Percentiles rank a stretch among this genome's conserved stretches.
Evolutionary conservation across 495 filamentous ascomycete genomes (phyloP).

Genomic region (Tetracladium setigerum): DNA sequence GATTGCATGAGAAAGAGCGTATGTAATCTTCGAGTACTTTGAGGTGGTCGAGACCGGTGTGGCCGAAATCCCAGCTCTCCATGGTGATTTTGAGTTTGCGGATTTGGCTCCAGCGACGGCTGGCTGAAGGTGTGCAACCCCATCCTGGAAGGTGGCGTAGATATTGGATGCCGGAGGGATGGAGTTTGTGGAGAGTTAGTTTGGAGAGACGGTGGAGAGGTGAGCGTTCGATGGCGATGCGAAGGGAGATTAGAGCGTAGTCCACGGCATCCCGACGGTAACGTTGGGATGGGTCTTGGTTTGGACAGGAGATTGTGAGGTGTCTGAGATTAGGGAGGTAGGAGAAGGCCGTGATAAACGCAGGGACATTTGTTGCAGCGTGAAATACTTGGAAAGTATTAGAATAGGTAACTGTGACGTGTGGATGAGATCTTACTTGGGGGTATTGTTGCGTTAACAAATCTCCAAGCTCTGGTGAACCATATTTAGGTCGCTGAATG

Average conservation of each 20-base stretch:
- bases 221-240: conserved; percentile 65
- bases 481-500: conserved; percentile 54
- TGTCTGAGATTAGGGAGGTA: conserved; percentile 56
- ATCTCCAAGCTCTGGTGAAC: conserved; percentile 43
- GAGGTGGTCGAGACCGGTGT: conserved; percentile 54
- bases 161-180: conserved; percentile 62
- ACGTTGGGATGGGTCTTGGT: conserved; percentile 54
- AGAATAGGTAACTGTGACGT: too few relatives aligned
- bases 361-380: conserved; percentile 72
- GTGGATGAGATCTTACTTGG: conserved; percentile 26
- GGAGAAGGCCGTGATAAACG: conserved; percentile 64
- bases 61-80: conserved; percentile 51
- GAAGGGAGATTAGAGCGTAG: conserved; percentile 72
- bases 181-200: conserved; percentile 58
- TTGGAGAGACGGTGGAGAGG: conserved; percentile 49
- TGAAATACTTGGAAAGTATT: conserved; percentile 50
- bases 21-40: conserved; percentile 71
- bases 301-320: conserved; percentile 63
- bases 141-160: conserved; percentile 58
- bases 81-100: conserved; percentile 59
- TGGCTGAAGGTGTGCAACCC: conserved; percentile 55
- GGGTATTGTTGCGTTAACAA: conserved; percentile 73
- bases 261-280: conserved; percentile 70
- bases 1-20: conserved; percentile 47
- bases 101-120: conserved; percentile 64